Evolutionary conservation across 2,329 filamentous ascomycete species (phyloP).

Genomic region (Elsinoe batatas): DNA sequence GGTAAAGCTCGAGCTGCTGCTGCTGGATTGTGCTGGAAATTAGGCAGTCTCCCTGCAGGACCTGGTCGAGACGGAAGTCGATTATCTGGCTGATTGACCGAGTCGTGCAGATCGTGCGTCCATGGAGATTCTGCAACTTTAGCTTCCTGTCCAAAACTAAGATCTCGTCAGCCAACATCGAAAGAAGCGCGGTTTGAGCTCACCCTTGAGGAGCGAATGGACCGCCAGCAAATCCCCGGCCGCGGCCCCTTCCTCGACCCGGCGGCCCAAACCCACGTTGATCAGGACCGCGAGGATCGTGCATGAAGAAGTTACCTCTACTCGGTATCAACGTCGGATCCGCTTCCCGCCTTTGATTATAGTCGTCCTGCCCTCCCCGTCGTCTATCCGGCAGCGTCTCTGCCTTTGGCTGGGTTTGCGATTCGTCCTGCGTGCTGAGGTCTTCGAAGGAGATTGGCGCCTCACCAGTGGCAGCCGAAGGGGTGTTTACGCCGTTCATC

Average conservation of each 20-base stretch:
- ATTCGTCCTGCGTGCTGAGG: conserved; percentile 25
- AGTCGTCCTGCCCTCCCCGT: conserved; percentile 81
- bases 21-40: not conserved
- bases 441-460: conserved; percentile 2
- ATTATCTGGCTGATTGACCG: conserved; percentile 37
- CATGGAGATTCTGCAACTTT: conserved; percentile 65
- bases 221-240: conserved; percentile 47
- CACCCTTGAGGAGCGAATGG: conserved; percentile 52
- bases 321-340: conserved; percentile 93
- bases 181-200: conserved; percentile 23
- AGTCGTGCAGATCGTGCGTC: conserved; percentile 85
- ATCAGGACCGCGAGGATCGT: conserved; percentile 72
- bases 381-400: conserved; percentile 59
- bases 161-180: not conserved
- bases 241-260: conserved; percentile 55
- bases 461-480: conserved; percentile 32
- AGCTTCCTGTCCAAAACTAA: conserved; percentile 30
- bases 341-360: conserved; percentile 75
- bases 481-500: conserved; percentile 48
- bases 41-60: not conserved
- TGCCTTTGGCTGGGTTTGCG: conserved; percentile 33
- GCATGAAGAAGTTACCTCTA: conserved; percentile 91
- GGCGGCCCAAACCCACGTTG: conserved; percentile 69
- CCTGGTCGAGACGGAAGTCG: conserved; percentile 5
- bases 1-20: conserved; percentile 6